Conservation (phyloP, 805 yeast genomes). For the Suhomyces sp. region DNA sequence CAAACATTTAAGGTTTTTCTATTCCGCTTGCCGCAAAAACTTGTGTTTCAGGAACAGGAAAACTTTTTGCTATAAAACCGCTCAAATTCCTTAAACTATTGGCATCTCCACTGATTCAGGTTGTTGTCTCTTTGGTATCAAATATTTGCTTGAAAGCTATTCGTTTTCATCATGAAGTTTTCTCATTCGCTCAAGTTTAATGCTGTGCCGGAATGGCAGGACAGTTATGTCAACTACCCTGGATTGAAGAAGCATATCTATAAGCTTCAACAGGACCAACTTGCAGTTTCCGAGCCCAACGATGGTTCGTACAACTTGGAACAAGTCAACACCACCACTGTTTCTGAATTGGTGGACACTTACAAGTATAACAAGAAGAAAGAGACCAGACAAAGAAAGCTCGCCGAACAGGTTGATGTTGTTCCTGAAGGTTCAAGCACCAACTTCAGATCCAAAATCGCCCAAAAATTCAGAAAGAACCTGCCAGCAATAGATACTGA, state of each 20-base stretch:
- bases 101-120: too few relatives aligned
- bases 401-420: background rate
- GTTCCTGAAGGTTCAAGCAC: background rate
- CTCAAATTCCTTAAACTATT: too few relatives aligned
- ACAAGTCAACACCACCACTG: constrained; percentile 21
- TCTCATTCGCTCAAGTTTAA: constrained; percentile 50
- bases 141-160: background rate
- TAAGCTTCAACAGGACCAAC: constrained; percentile 46
- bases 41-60: too few relatives aligned
- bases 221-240: constrained; percentile 44
- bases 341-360: constrained; percentile 27
- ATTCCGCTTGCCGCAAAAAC: too few relatives aligned
- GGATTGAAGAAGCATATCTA: constrained; percentile 57
- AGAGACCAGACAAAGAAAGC: constrained; percentile 1
- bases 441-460: constrained; percentile 13
- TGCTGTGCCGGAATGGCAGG: constrained; percentile 57
- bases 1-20: too few relatives aligned
- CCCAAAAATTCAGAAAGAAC: constrained; percentile 18
- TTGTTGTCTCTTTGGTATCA: too few relatives aligned
- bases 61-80: too few relatives aligned
- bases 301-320: constrained; percentile 23
- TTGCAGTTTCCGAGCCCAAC: constrained; percentile 19
- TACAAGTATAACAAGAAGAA: constrained; percentile 5
- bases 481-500: too few relatives aligned
- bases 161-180: constrained; percentile 42